Base-by-base conservation (phyloP, 352 stramenopile species). In the Phytophthora capsici region DNA sequence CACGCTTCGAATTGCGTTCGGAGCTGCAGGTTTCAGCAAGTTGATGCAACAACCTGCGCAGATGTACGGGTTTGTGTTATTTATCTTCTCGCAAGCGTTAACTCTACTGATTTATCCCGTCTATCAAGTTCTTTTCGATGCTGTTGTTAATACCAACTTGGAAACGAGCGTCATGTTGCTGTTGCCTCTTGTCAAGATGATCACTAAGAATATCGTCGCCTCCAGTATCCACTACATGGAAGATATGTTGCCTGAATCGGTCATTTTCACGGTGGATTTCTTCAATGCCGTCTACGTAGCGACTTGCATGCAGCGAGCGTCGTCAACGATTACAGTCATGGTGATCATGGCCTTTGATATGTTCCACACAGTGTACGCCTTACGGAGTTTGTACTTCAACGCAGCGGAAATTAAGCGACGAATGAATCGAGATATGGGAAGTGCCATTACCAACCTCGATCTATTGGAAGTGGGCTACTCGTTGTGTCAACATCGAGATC, bases 211-310 rank as follows among this genome's bases (percentile, higher is more conserved):
- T 17, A 45, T 60, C 4, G 44, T 66, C 0, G 67, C 64, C 32
- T 65, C 45, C 14, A 50, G 25, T 23, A 67, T 76, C 47, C n/a
- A 34, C 20, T 45, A 61, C 54, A 62, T 62, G 56, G 56, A 71
- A 26, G 69, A 80, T 43, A 46, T 57, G 32, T 72, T 77, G 32
- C 66, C 77, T 0, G 66, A 86, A 37, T 59, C 63, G 0, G 55
- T 84, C 12, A 75, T 80, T 10, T 78, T 86, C 53, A 81, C 80
- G 3, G 66, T 79, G 12, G 69, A 84, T 25, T 57, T 82, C 36
- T 86, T 82, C 59, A 73, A 86, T 47, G 34, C 73, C 23, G 32
- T 87, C 1, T 87, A 69, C 26, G 38, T 83, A 32, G 48, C 63
- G 2, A 57, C 48, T n/a, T 71, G 41, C 8, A 66, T 71, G 54